Conservation (phyloP, 2,329 filamentous ascomycete genomes). For the Fonsecaea monophora region DNA sequence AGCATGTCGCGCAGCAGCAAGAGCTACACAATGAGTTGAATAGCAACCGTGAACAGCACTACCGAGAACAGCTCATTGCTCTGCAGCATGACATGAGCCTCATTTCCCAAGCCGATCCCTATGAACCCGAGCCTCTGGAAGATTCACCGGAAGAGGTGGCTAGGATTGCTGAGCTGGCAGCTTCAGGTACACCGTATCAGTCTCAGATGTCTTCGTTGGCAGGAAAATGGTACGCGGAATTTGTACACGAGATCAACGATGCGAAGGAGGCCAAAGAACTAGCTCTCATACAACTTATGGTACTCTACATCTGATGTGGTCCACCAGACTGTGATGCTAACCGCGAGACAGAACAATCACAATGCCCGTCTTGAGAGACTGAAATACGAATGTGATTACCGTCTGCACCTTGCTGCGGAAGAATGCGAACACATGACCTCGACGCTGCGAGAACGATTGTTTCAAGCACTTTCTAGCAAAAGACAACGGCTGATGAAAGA, state of each 20-base stretch:
- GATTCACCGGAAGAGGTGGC: slow-evolving; percentile 70
- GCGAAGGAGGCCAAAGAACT: slow-evolving; percentile 86
- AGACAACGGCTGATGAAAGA: slow-evolving; percentile 65
- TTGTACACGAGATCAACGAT: slow-evolving; percentile 85
- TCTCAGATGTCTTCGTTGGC: slow-evolving; percentile 71
- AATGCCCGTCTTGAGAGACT: slow-evolving; percentile 62
- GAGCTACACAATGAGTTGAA: slow-evolving; percentile 79
- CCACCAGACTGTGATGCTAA: slow-evolving; percentile 16
- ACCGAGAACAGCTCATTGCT: slow-evolving; percentile 86
- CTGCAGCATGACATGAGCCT: slow-evolving; percentile 90
- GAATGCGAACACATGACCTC: slow-evolving; percentile 65
- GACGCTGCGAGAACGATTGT: slow-evolving; percentile 67
- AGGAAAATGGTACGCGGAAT: slow-evolving; percentile 83
- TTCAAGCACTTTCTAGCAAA: slow-evolving; percentile 64
- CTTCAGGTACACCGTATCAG: slow-evolving; percentile 66
- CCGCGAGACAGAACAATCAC: slow-evolving; percentile 60
- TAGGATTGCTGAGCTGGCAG: slow-evolving; percentile 65
- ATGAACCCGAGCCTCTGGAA: slow-evolving; percentile 72
- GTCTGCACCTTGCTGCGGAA: slow-evolving; percentile 67
- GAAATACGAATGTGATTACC: slow-evolving; percentile 64
- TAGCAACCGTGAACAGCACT: slow-evolving; percentile 80
- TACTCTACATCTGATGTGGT: slow-evolving; percentile 54
- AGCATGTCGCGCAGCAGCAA: slow-evolving; percentile 78
- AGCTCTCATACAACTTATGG: slow-evolving; percentile 79
- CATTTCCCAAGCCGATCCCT: slow-evolving; percentile 84